Conservation (phyloP, 108 stramenopile species). For the Halocafeteria seosinensis region DNA sequence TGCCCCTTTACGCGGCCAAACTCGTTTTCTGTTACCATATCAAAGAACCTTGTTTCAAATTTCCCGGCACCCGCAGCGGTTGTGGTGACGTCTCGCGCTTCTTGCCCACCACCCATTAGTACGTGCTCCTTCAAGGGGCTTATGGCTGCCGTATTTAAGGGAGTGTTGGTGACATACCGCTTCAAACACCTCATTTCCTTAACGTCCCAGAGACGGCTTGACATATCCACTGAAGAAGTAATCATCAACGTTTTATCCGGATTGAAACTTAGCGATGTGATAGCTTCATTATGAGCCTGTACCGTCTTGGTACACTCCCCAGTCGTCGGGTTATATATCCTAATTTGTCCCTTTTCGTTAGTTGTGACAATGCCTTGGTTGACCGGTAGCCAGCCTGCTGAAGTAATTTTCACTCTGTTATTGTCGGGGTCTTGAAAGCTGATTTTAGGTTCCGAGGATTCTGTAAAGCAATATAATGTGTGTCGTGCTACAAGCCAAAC, state of each 20-base stretch:
- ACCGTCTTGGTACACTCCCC: conserved; percentile 61
- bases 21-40: conserved; percentile 84
- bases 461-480: too few species aligned
- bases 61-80: conserved; percentile 90
- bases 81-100: conserved; percentile 92
- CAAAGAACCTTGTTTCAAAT: conserved; percentile 91
- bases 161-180: conserved; percentile 85
- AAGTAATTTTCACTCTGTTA: conserved; percentile 64
- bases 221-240: conserved; percentile 78
- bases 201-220: conserved; percentile 75
- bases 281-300: conserved; percentile 46
- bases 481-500: too few species aligned
- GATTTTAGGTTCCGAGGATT: too few species aligned
- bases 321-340: conserved; percentile 65
- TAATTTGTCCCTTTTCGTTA: conserved; percentile 71
- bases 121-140: conserved; percentile 82
- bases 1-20: conserved; percentile 93
- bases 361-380: conserved; percentile 74
- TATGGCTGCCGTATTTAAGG: conserved; percentile 93
- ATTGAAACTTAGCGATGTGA: conserved; percentile 75
- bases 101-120: conserved; percentile 90
- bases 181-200: conserved; percentile 64
- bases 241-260: conserved; percentile 78
- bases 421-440: too few species aligned
- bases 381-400: conserved; percentile 65